phyloP scores from a whole-genome alignment of 2,329 filamentous ascomycete species.

The Kalaharituber pfeilii region DNA sequence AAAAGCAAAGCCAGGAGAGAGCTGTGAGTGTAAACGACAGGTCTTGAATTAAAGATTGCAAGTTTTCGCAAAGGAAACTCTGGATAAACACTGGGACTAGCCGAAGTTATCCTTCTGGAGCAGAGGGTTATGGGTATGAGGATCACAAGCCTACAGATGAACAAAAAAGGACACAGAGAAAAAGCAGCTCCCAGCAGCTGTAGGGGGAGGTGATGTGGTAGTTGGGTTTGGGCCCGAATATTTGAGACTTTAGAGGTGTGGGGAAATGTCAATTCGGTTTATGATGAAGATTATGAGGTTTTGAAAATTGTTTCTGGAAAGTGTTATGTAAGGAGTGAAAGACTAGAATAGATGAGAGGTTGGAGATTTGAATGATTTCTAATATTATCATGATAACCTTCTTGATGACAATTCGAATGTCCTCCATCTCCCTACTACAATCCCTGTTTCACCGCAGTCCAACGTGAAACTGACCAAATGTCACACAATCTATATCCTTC shows the following conservation, averaged over 20 bases:
- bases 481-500: conserved; percentile 76
- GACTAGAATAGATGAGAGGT: too few species aligned
- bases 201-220: conserved; percentile 63
- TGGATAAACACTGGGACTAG: conserved; percentile 65
- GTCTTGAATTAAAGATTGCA: conserved; percentile 65
- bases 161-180: too few species aligned
- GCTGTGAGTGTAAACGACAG: conserved; percentile 78
- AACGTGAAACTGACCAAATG: conserved; percentile 18
- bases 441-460: not conserved
- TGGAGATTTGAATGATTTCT: not conserved
- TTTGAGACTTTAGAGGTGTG: conserved; percentile 80
- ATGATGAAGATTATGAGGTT: conserved; percentile 81
- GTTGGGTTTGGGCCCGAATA: conserved; percentile 71
- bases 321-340: too few species aligned
- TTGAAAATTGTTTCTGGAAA: too few species aligned
- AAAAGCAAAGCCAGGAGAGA: conserved; percentile 59
- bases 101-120: conserved; percentile 35
- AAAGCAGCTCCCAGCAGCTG: conserved; percentile 26
- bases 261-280: conserved; percentile 65
- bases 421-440: conserved; percentile 33
- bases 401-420: conserved; percentile 75
- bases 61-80: conserved; percentile 51
- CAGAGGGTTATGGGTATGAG: conserved; percentile 16
- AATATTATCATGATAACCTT: too few species aligned
- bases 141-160: conserved; percentile 18